Evolutionary conservation across 2,329 filamentous ascomycete species (phyloP), one percentile per base, ranked within the genome.

Genomic region (Botrytis fragariae): DNA sequence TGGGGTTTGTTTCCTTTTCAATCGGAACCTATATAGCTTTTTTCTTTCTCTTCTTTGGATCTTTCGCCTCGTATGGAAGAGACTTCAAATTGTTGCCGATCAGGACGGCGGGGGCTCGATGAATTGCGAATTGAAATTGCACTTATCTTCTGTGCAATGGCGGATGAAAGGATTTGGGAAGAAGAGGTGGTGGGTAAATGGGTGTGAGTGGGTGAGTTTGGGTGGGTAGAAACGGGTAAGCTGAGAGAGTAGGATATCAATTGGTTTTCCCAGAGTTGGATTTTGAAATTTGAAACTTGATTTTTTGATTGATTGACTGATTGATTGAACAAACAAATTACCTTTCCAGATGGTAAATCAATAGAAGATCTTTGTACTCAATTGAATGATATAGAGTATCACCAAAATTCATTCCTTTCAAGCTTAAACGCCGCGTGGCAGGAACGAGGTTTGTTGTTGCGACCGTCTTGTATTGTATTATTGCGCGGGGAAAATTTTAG

Each of bases 381-480:
- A 48, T 67, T 60, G 29, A 60, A 54, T 37, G 42, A 45, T 20
- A 44, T n/a, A 39, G 45, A 44, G 70, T 67, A 60, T 60, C 61
- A 68, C 48, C 48, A 37, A 59, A 37, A 44, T 1, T 42, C 42
- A 29, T 64, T 45, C 20, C n/a, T 45, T 63, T 70, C n/a, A 48
- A 71, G 29, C 48, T 72, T 72, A 42, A 29, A 67, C 70, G 29
- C 61, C 61, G 61, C 70, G 70, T 72, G 70, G 70, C 48, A 72
- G 70, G 70, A 72, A 72, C 48, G 70, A 71, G 69, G 69, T 54
- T 45, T 48, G 44, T 51, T 68, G 45, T 68, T 63, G 61, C 59
- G 25, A 61, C n/a, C 16, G 44, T 51, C 25, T 35, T 45, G 32
- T n/a, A n/a, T 51, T n/a, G 48, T 14, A 14, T 51, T 5, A 45